Percentiles rank a stretch among this genome's conserved stretches.
These are phyloP conservation scores for Naumovozyma baii DNA, from an alignment of 805 yeast species.

Conservation along the genomic window DNA sequence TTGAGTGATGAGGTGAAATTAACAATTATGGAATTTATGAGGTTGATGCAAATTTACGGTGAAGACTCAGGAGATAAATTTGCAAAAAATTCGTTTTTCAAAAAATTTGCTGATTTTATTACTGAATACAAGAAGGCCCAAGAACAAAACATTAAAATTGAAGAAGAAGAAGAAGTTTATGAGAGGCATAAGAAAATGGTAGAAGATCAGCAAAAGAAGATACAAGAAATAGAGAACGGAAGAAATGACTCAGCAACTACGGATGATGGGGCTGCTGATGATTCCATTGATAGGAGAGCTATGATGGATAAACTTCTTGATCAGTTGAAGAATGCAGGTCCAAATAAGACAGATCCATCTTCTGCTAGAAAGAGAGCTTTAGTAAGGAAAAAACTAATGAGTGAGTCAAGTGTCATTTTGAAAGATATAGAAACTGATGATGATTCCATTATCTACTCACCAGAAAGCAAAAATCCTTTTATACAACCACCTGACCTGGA, in stretches of 20 bases:
- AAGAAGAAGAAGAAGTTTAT: slow-evolving; percentile 69
- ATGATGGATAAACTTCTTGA: slow-evolving; percentile 84
- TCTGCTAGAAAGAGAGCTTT: slow-evolving; percentile 74
- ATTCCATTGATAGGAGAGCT: slow-evolving; percentile 28
- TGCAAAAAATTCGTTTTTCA: slow-evolving; percentile 62
- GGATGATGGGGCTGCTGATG: slow-evolving; percentile 9
- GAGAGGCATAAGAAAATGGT: slow-evolving; percentile 62
- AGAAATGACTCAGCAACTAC: slow-evolving; percentile 3
- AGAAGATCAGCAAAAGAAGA: slow-evolving; percentile 28
- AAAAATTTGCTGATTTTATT: slow-evolving; percentile 70
- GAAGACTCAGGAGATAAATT: slow-evolving; percentile 68
- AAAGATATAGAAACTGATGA: slow-evolving; percentile 19
- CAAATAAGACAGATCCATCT: slow-evolving; percentile 59
- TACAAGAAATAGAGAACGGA: slow-evolving; percentile 12
- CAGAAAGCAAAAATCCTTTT: slow-evolving; percentile 9
- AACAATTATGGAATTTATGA: slow-evolving; percentile 55
- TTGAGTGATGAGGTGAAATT: slow-evolving; percentile 54
- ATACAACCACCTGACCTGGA: slow-evolving; percentile 5
- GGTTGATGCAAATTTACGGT: slow-evolving; percentile 78
- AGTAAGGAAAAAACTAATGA: slow-evolving; percentile 50
- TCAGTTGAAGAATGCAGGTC: slow-evolving; percentile 78
- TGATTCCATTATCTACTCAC: slow-evolving; percentile 26
- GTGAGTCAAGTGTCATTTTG: slow-evolving; percentile 9
- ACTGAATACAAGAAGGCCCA: slow-evolving; percentile 72
- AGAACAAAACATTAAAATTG: slow-evolving; percentile 65